Percentiles rank a stretch among this genome's conserved stretches.
Evolutionary conservation across 345 rosid species (phyloP).

Genomic region (Orychophragmus violaceus): DNA sequence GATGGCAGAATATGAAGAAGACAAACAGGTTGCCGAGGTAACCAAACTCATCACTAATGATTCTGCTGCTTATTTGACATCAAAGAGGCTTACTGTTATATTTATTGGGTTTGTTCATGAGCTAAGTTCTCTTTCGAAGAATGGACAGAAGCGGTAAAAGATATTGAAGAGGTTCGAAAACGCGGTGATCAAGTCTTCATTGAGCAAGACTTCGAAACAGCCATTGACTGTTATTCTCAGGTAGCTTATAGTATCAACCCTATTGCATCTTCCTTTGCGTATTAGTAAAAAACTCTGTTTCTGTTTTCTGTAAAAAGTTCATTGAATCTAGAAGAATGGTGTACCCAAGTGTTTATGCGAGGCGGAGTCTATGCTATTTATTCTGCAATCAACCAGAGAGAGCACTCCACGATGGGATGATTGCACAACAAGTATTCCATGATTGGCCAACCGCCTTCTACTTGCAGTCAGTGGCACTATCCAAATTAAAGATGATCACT

Average conservation of each 20-base stretch:
- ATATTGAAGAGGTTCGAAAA: constrained; percentile 73
- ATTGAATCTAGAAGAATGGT: constrained; percentile 53
- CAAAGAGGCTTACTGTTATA: background rate
- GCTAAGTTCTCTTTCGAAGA: constrained; percentile 81
- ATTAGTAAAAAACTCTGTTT: background rate
- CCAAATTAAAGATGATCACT: constrained; percentile 74
- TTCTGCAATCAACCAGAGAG: constrained; percentile 64
- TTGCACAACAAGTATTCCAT: constrained; percentile 61
- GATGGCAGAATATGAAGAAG: constrained; percentile 66
- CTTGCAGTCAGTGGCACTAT: constrained; percentile 92
- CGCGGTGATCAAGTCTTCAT: constrained; percentile 77
- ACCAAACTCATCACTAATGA: background rate
- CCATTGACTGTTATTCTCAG: constrained; percentile 85
- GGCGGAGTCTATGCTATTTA: constrained; percentile 82
- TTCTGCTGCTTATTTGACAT: background rate
- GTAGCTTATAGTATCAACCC: constrained; percentile 26
- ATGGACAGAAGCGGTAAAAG: constrained; percentile 81
- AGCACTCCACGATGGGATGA: constrained; percentile 91
- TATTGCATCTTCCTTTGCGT: background rate
- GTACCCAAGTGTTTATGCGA: constrained; percentile 80
- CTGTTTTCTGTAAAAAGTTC: constrained; percentile 40
- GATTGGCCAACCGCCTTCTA: constrained; percentile 95
- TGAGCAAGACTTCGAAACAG: constrained; percentile 79
- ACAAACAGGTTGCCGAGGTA: constrained; percentile 77
- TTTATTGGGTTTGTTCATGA: background rate